Conservation (phyloP, 2,329 filamentous ascomycete genomes). For the Thyridium curvatum region DNA sequence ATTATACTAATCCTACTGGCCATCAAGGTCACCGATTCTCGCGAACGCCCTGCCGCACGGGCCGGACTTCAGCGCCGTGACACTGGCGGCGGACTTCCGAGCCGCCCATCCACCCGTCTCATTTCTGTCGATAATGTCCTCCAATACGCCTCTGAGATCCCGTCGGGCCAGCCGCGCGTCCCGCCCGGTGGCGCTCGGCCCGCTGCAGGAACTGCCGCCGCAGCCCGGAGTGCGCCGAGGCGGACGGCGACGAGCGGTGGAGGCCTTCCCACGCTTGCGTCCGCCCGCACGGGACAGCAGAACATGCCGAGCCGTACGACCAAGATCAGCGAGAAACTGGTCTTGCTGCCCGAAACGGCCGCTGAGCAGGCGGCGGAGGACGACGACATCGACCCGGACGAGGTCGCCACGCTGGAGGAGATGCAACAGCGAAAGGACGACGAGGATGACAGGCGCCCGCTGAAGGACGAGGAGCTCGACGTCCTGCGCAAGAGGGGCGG, state of each 20-base stretch:
- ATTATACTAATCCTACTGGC: slow-evolving; percentile 2
- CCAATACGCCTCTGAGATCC: slow-evolving; percentile 89
- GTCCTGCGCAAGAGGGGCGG: slow-evolving; percentile 56
- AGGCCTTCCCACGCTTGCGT: slow-evolving; percentile 23
- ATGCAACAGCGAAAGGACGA: slow-evolving; percentile 29
- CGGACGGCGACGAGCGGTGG: slow-evolving; percentile 9
- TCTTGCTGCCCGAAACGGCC: slow-evolving; percentile 78
- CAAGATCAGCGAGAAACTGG: slow-evolving; percentile 95
- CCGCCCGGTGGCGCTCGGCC: slow-evolving; percentile 45
- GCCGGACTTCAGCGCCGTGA: slow-evolving; percentile 12
- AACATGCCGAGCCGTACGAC: slow-evolving; percentile 78
- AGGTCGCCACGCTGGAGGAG: slow-evolving; percentile 39
- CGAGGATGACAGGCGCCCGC: slow-evolving; percentile 56
- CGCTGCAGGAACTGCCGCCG: slow-evolving; percentile 21
- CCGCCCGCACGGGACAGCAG: slow-evolving; percentile 36
- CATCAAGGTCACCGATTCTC: slow-evolving; percentile 50
- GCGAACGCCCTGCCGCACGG: slow-evolving; percentile 34
- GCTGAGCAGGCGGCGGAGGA: slow-evolving; percentile 33
- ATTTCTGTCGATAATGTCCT: slow-evolving; percentile 93
- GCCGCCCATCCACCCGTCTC: slow-evolving; percentile 56
- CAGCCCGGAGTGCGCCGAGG: background rate
- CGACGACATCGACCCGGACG: slow-evolving; percentile 50
- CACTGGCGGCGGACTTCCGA: slow-evolving; percentile 9
- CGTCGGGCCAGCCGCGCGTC: slow-evolving; percentile 81
- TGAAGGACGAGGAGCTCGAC: slow-evolving; percentile 62